Percentiles rank a stretch among this genome's conserved stretches.
phyloP scores from a whole-genome alignment of 768 basidiomycete genomes.

The Lactarius vividus region DNA sequence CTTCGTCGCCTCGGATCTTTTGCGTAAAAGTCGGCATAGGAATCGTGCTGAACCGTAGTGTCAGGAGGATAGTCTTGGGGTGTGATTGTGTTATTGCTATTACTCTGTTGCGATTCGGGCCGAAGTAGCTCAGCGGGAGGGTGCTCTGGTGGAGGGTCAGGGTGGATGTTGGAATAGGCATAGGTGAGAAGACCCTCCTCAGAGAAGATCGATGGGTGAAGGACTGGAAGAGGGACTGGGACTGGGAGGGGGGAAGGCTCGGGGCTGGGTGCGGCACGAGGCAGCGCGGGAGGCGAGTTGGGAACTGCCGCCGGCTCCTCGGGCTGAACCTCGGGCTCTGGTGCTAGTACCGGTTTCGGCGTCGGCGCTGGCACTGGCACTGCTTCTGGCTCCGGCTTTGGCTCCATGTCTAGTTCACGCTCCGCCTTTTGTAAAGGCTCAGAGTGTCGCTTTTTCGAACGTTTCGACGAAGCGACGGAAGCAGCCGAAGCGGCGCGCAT shows the following conservation, averaged over 20 bases:
- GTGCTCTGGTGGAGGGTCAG: constrained; percentile 8
- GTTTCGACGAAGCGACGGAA: constrained; percentile 15
- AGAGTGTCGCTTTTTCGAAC: constrained; percentile 5
- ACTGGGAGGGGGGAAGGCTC: constrained; percentile 20
- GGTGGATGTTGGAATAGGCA: constrained; percentile 16
- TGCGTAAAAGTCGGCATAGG: constrained; percentile 24
- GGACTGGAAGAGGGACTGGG: constrained; percentile 20
- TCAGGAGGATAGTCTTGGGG: constrained; percentile 3
- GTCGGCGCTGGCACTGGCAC: background rate
- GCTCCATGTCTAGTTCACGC: background rate
- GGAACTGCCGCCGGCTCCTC: background rate
- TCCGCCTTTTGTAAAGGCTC: constrained; percentile 2
- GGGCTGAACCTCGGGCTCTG: constrained; percentile 7
- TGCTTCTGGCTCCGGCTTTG: background rate
- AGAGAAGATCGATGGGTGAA: constrained; percentile 20
- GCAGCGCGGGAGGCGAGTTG: constrained; percentile 4
- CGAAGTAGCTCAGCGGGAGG: constrained; percentile 2
- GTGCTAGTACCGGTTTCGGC: background rate
- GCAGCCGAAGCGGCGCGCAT: background rate
- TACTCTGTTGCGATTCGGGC: constrained; percentile 14
- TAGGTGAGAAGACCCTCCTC: constrained; percentile 25
- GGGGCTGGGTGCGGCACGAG: constrained; percentile 4
- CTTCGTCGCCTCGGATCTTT: constrained; percentile 20
- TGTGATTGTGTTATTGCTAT: constrained; percentile 20
- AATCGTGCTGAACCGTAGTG: constrained; percentile 13